phyloP scores from a whole-genome alignment of 352 stramenopile species.

The Pythium coloratum region DNA sequence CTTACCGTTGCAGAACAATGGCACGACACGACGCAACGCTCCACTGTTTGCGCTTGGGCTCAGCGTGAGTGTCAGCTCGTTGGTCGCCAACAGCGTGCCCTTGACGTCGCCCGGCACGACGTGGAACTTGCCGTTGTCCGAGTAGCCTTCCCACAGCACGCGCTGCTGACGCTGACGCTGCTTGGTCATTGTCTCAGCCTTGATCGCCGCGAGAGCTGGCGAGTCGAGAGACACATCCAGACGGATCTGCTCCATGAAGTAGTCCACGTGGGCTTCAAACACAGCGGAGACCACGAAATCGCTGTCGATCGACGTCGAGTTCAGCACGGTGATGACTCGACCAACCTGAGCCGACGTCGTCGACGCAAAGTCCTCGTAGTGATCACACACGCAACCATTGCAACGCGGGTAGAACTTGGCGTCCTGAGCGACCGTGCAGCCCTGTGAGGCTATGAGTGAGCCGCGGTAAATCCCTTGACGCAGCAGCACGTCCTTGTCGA shows the following conservation, averaged over 20 bases:
- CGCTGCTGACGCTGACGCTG: not conserved
- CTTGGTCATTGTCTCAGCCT: constrained; percentile 1
- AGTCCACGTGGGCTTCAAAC: constrained; percentile 14
- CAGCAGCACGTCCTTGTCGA: constrained; percentile 16
- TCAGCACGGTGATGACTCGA: constrained; percentile 11
- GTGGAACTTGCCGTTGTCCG: constrained; percentile 20
- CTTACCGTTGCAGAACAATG: constrained; percentile 9
- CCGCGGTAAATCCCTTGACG: constrained; percentile 21
- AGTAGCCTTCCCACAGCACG: constrained; percentile 17
- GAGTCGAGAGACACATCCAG: constrained; percentile 3
- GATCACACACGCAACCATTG: constrained; percentile 10
- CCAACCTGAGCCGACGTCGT: not conserved
- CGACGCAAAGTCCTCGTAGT: constrained; percentile 16
- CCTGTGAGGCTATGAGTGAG: not conserved
- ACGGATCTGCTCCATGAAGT: constrained; percentile 19
- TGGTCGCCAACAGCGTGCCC: constrained; percentile 14
- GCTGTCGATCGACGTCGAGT: constrained; percentile 15
- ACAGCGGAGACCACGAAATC: constrained; percentile 3
- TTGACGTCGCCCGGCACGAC: constrained; percentile 19
- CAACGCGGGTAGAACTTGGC: constrained; percentile 13
- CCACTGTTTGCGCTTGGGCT: not conserved
- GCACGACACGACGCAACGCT: constrained; percentile 9
- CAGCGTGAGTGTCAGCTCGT: constrained; percentile 20
- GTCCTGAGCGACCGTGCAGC: constrained; percentile 13
- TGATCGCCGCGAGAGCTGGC: constrained; percentile 9